Evolutionary conservation across 2,329 filamentous ascomycete genomes (phyloP).

Genomic region (Fusarium mangiferae): DNA sequence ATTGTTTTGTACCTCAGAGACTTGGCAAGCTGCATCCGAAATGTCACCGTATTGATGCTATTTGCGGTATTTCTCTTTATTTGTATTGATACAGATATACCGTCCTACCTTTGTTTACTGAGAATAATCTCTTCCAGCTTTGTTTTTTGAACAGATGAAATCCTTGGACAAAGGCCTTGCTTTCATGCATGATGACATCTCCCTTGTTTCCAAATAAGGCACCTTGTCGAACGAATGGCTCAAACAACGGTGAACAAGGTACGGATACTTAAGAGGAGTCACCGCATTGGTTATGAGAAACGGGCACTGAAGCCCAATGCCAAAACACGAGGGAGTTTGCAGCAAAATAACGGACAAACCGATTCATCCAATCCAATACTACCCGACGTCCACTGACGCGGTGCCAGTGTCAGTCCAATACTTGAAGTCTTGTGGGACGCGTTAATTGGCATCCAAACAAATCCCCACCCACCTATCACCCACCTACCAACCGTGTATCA

Average conservation of each 20-base stretch:
- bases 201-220: background rate
- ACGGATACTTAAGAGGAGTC: background rate
- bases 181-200: conserved; percentile 35
- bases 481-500: conserved; percentile 31
- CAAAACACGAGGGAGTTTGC: background rate
- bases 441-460: conserved; percentile 28
- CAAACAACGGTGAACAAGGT: background rate
- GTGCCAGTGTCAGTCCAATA: background rate
- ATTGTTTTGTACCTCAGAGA: background rate
- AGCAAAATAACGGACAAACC: conserved; percentile 8
- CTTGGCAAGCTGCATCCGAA: background rate
- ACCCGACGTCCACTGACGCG: background rate
- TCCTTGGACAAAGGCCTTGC: conserved; percentile 18
- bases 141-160: background rate
- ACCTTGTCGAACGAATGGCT: background rate
- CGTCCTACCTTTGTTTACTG: background rate
- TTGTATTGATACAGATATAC: background rate
- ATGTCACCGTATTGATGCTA: background rate
- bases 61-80: background rate
- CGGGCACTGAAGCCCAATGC: background rate
- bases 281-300: background rate
- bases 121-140: background rate
- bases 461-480: conserved; percentile 17
- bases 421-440: conserved; percentile 25
- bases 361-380: background rate